Evolutionary conservation across 139 green algal genomes (phyloP), one percentile per base, ranked within the genome.

Genomic region (Trebouxia sp.): DNA sequence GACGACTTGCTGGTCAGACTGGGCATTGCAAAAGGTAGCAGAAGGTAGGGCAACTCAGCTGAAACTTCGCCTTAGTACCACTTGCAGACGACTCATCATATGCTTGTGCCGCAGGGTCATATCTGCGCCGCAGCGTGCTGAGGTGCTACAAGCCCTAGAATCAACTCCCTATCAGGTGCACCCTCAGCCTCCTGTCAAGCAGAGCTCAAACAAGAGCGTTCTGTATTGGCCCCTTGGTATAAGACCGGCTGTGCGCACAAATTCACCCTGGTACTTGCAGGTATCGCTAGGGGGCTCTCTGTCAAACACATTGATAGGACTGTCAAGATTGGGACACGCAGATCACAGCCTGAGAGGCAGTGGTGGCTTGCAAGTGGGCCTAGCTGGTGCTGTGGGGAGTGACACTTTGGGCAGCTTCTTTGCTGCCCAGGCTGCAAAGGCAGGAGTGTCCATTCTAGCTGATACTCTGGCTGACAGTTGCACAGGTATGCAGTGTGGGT

Each of bases 261-360:
- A n/a, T n/a, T n/a, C n/a, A n/a, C n/a, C n/a, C n/a, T n/a, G n/a
- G n/a, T 45, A 14, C 12, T 9, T 56, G n/a, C 83, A 96, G 85
- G 83, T 98, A 10, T 90, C 82, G 56, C 90, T 93, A 4, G 95
- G 93, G 1, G 94, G 95, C 72, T 97, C 91, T 0, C 79, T 98
- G 0, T 90, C 89, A 53, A 98, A 98, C 88, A 97, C 93, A 0
- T 88, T 98, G 24, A 88, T 98, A 42, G 94, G 84, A 32, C 83
- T 98, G 20, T 86, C 88, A 0, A 84, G 91, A 12, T 88, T 98
- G 4, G 85, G 86, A 5, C 41, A 43, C 3, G 92, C 90, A 48
- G 56, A 83, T 7, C 58, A 76, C 17, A 9, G 10, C 11, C 26
- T 47, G 2, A 11, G 48, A 11, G 62, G 66, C n/a, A 37, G 43